These are phyloP conservation scores for Pilatotrama ljubarskyi DNA, from an alignment of 768 basidiomycete species.

Conservation along the genomic window DNA sequence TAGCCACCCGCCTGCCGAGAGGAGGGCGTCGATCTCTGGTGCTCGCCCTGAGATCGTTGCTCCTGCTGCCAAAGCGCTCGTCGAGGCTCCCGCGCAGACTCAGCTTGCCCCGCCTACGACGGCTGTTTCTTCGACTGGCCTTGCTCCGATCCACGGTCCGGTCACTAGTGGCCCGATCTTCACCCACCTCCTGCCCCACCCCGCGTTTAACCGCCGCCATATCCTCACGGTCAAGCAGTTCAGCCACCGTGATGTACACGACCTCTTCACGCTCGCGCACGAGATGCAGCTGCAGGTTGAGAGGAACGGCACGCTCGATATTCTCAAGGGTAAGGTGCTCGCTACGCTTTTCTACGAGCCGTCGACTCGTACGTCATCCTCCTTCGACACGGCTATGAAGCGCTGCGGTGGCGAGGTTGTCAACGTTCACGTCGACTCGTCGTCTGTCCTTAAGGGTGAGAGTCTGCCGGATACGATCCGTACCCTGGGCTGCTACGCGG, in stretches of 20 bases:
- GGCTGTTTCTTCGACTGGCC: slow-evolving; percentile 2
- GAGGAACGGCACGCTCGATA: slow-evolving; percentile 82
- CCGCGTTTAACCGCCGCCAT: slow-evolving; percentile 90
- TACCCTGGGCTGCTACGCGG: slow-evolving; percentile 92
- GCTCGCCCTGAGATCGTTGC: slow-evolving; percentile 20
- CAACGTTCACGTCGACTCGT: slow-evolving; percentile 74
- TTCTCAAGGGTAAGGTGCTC: slow-evolving; percentile 88
- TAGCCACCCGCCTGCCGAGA: slow-evolving; percentile 40
- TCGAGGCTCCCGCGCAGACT: slow-evolving; percentile 13
- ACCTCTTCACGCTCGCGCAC: slow-evolving; percentile 90
- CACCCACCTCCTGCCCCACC: slow-evolving; percentile 61
- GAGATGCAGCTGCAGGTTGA: slow-evolving; percentile 98
- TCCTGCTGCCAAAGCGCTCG: slow-evolving; percentile 2
- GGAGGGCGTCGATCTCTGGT: slow-evolving; percentile 25
- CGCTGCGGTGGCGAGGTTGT: slow-evolving; percentile 95
- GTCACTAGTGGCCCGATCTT: slow-evolving; percentile 39
- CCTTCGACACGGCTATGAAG: slow-evolving; percentile 99
- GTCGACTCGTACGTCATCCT: slow-evolving; percentile 91
- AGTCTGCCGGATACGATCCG: slow-evolving; percentile 90
- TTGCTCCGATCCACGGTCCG: slow-evolving; percentile 33
- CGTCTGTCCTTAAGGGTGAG: slow-evolving; percentile 94
- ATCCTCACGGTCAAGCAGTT: slow-evolving; percentile 96
- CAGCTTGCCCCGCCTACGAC: slow-evolving; percentile 3
- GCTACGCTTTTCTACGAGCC: slow-evolving; percentile 96
- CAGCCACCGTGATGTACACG: slow-evolving; percentile 83